phyloP scores from a whole-genome alignment of 75 land plant genomes.

The Cryptomeria japonica region DNA sequence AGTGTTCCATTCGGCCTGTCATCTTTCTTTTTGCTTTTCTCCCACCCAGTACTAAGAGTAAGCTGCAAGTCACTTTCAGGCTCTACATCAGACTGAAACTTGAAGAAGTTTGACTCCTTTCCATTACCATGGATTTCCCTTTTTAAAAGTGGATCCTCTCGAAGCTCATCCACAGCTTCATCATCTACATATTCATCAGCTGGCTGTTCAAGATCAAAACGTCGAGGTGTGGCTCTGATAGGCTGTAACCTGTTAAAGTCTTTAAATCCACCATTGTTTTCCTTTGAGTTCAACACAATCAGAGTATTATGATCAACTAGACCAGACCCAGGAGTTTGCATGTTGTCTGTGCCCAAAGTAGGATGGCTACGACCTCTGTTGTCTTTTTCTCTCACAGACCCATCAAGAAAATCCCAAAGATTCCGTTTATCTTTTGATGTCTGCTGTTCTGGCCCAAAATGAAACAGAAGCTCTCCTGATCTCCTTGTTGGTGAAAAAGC shows the following conservation, averaged over 20 bases:
- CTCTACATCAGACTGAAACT: neutral
- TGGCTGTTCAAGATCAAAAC: constrained; percentile 65
- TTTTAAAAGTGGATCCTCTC: constrained; percentile 4
- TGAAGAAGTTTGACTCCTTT: neutral
- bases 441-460: constrained; percentile 9
- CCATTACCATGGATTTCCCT: neutral
- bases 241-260: constrained; percentile 27
- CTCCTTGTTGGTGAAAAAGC: constrained; percentile 9
- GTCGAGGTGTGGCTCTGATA: constrained; percentile 27
- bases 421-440: constrained; percentile 8
- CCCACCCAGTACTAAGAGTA: constrained; percentile 16
- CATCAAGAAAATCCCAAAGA: constrained; percentile 8
- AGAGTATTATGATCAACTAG: constrained; percentile 21
- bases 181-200: constrained; percentile 57
- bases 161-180: constrained; percentile 34
- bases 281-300: constrained; percentile 8
- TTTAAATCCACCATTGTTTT: constrained; percentile 23
- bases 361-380: constrained; percentile 7
- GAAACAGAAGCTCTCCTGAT: constrained; percentile 2
- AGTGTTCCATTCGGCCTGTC: neutral
- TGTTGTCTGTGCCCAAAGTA: constrained; percentile 5
- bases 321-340: constrained; percentile 1
- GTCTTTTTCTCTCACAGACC: constrained; percentile 4
- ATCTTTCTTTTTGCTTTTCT: neutral
- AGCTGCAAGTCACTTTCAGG: constrained; percentile 29